phyloP scores from a whole-genome alignment of 192 early-diverging fungal genomes.

The Cetraspora pellucida region DNA sequence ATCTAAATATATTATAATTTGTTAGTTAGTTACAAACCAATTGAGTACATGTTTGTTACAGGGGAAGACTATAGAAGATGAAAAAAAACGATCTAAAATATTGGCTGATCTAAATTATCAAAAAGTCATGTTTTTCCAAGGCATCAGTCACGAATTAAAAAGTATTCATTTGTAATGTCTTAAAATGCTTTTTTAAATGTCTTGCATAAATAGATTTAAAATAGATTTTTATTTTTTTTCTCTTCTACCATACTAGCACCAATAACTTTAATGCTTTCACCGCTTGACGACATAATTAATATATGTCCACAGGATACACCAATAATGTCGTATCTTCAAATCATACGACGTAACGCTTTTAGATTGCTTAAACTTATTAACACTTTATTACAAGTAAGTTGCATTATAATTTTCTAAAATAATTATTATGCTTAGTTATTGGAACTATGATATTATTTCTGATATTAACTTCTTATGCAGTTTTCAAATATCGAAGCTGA shows the following conservation, averaged over 20 bases:
- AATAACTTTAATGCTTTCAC: conserved; percentile 57
- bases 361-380: conserved; percentile 63
- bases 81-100: conserved; percentile 39
- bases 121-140: too few species aligned
- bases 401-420: not conserved
- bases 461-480: too few species aligned
- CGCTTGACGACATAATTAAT: conserved; percentile 49
- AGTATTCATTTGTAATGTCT: conserved; percentile 29
- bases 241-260: conserved; percentile 43
- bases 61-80: conserved; percentile 42
- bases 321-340: conserved; percentile 43
- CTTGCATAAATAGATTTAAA: not conserved
- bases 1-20: too few species aligned
- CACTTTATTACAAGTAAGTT: conserved; percentile 48
- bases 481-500: conserved; percentile 16
- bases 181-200: too few species aligned
- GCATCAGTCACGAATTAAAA: too few species aligned
- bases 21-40: conserved; percentile 39
- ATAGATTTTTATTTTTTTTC: not conserved
- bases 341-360: conserved; percentile 55
- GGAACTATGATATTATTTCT: too few species aligned
- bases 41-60: conserved; percentile 40
- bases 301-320: conserved; percentile 35
- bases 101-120: too few species aligned
- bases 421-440: too few species aligned